Evolutionary conservation across 305 asterid species (phyloP).

Genomic region (Fraxinus paxiana): DNA sequence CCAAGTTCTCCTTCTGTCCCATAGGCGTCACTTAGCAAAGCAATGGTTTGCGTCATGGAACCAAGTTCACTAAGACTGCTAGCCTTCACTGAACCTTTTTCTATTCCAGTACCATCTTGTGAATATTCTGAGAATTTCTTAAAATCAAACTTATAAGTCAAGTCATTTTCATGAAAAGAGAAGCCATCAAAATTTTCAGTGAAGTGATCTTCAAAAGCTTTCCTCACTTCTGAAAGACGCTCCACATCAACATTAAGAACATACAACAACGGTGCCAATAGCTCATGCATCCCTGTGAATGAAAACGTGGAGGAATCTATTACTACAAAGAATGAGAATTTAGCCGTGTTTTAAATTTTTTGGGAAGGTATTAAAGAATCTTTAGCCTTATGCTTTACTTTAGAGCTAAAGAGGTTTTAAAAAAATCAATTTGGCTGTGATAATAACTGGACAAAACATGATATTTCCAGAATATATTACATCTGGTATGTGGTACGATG

Average conservation of each 20-base stretch:
- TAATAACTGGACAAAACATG: constrained; percentile 4
- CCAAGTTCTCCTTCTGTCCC: constrained; percentile 99
- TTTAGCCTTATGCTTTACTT: constrained; percentile 2
- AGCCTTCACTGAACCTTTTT: constrained; percentile 35
- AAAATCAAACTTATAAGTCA: constrained; percentile 71
- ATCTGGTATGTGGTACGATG: constrained; percentile 8
- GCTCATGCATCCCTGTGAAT: constrained; percentile 89
- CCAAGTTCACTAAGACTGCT: constrained; percentile 59
- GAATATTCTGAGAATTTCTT: constrained; percentile 66
- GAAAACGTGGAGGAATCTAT: constrained; percentile 22
- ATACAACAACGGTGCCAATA: constrained; percentile 79
- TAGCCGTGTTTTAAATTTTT: neutral
- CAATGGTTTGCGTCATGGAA: constrained; percentile 61
- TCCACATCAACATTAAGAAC: constrained; percentile 85
- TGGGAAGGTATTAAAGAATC: neutral
- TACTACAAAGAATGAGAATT: constrained; percentile 14
- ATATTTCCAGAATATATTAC: constrained; percentile 6
- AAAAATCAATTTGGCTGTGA: neutral
- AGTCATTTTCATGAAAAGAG: constrained; percentile 72
- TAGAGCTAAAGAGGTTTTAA: neutral
- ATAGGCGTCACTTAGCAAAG: constrained; percentile 76
- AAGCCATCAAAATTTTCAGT: constrained; percentile 86
- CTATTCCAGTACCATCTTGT: constrained; percentile 36
- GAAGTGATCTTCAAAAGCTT: constrained; percentile 63
- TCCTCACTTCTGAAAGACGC: constrained; percentile 75